A percentile compares a stretch with the other conserved stretches of the same genome.
Conservation (phyloP, 805 yeast genomes). For the Ogataea minuta region DNA sequence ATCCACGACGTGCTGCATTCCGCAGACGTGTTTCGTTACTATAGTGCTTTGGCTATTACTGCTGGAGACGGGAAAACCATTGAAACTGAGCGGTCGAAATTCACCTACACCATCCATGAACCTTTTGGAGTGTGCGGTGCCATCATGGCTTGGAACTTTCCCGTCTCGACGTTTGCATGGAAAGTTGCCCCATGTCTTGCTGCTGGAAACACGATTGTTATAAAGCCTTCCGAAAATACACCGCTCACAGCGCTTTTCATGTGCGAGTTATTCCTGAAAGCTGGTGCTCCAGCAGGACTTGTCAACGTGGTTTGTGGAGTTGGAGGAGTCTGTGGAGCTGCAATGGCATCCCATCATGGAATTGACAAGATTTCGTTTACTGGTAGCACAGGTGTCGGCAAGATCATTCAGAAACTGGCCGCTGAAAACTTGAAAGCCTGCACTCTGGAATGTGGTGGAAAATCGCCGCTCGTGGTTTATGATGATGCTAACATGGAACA, state of each 20-base stretch:
- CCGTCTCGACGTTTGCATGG: constrained; percentile 67
- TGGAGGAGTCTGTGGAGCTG: constrained; percentile 59
- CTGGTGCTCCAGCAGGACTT: constrained; percentile 65
- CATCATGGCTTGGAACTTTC: constrained; percentile 73
- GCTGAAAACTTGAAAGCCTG: constrained; percentile 85
- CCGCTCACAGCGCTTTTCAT: constrained; percentile 63
- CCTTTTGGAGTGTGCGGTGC: constrained; percentile 72
- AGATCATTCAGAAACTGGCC: constrained; percentile 74
- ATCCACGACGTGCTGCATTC: constrained; percentile 58
- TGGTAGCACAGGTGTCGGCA: constrained; percentile 73
- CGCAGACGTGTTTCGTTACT: constrained; percentile 56
- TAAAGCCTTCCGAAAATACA: constrained; percentile 65
- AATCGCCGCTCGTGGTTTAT: constrained; percentile 87
- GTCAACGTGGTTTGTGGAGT: constrained; percentile 61
- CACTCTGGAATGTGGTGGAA: constrained; percentile 94
- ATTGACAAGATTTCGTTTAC: constrained; percentile 66
- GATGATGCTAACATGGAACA: constrained; percentile 78
- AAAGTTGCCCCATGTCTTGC: constrained; percentile 67
- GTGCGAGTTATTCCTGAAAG: constrained; percentile 51
- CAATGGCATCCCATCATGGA: constrained; percentile 54
- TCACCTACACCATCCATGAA: constrained; percentile 62
- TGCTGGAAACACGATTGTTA: constrained; percentile 61
- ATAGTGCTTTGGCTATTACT: constrained; percentile 77
- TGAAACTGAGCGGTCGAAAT: constrained; percentile 55
- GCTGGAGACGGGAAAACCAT: constrained; percentile 57